Evolutionary conservation across 139 green algal species (phyloP), one percentile per base, ranked within the genome.

Genomic region (Mesotaenium endlicherianum): DNA sequence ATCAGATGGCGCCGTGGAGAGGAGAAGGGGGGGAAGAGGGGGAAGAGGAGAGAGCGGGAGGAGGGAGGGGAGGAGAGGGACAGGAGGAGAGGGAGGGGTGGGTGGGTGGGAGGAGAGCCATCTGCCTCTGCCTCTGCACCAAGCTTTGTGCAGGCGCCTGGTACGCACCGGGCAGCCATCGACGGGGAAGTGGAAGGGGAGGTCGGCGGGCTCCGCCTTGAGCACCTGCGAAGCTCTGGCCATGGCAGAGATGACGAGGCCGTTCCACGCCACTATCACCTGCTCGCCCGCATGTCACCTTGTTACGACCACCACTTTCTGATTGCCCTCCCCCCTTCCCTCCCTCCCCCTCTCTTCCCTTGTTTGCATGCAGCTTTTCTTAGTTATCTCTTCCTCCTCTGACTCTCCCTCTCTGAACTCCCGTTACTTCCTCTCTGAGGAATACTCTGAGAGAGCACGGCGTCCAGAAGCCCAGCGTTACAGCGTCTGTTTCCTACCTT

Each of bases 221-320:
- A 97, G 87, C 16, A 92, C 85, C 0, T 89, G 76, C 0, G 91
- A 87, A 0, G 94, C 94, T 20, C 78, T 82, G 4, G 94, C 92
- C 70, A 95, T 91, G 0, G 94, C 94, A 0, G 85, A 89, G 39
- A 97, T 95, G 36, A 83, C 88, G 86, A 97, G 92, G 34, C 94
- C 94, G 81, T 97, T 97, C 94, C 94, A 97, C 0, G 94, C 92
- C n/a, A 94, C 85, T 70, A 97, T 94, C 30, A 97, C 70, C 94
- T 96, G 88, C 16, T 31, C 60, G 84, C 16, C 14, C 14, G 49
- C 49, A 59, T 59, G 49, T n/a, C n/a, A n/a, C n/a, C n/a, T n/a
- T n/a, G n/a, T n/a, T n/a, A n/a, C n/a, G n/a, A n/a, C n/a, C n/a
- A n/a, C n/a, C n/a, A n/a, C n/a, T n/a, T n/a, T n/a, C n/a, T n/a